Conservation (phyloP, 805 yeast species). For the Metschnikowia cubensis region DNA sequence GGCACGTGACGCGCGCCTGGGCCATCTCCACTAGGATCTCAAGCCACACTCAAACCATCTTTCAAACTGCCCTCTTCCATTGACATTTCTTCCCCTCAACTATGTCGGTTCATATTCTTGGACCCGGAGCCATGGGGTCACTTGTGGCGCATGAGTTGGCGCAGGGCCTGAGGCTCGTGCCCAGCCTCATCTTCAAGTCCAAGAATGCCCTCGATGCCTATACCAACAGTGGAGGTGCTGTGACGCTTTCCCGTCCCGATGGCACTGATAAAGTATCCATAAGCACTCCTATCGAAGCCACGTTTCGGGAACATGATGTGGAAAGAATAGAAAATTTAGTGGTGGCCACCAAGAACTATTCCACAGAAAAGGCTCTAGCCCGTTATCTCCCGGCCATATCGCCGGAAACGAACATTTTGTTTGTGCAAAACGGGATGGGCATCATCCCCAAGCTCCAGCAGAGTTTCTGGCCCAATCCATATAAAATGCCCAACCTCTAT, state of each 20-base stretch:
- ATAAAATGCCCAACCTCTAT: constrained; percentile 52
- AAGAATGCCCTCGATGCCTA: constrained; percentile 41
- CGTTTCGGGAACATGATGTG: constrained; percentile 17
- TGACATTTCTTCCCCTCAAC: background rate
- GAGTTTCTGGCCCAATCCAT: constrained; percentile 48
- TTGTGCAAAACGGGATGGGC: constrained; percentile 90
- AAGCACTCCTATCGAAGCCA: constrained; percentile 23
- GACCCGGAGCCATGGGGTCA: constrained; percentile 53
- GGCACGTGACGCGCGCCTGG: background rate
- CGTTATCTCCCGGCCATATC: constrained; percentile 50
- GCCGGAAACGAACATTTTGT: constrained; percentile 50
- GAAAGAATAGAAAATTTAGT: constrained; percentile 51
- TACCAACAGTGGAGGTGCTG: constrained; percentile 35
- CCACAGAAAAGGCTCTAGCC: constrained; percentile 58
- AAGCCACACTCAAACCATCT: background rate
- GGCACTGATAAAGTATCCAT: constrained; percentile 16
- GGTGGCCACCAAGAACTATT: constrained; percentile 77
- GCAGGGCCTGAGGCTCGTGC: constrained; percentile 35
- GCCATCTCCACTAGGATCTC: too few species aligned
- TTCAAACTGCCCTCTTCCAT: background rate
- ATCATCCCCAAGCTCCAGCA: constrained; percentile 48
- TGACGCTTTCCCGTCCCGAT: constrained; percentile 25
- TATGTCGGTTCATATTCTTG: constrained; percentile 31
- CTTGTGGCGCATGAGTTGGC: constrained; percentile 46
- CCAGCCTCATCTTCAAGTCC: constrained; percentile 34